phyloP scores from a whole-genome alignment of 176 grass and related monocot species.

The Chrysopogon serrulatus region DNA sequence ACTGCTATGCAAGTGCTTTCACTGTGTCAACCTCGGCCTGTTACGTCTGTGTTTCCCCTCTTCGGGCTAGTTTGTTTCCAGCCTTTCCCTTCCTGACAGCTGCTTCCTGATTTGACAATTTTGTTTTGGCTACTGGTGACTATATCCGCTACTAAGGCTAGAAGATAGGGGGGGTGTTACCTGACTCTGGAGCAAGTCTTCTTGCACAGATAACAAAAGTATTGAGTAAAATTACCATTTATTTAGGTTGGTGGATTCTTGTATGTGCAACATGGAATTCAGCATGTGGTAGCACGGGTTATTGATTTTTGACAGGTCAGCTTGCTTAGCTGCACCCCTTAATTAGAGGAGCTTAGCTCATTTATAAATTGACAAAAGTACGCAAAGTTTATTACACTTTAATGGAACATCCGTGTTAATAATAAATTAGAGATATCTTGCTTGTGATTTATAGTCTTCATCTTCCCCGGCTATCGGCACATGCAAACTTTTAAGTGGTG shows the following conservation, averaged over 20 bases:
- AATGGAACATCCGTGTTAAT: not conserved
- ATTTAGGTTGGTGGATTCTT: not conserved
- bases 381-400: not conserved
- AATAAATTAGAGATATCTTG: not conserved
- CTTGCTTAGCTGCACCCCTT: not conserved
- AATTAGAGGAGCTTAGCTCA: not conserved
- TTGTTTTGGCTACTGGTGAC: conserved; percentile 1
- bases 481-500: not conserved
- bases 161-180: not conserved
- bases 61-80: conserved; percentile 3
- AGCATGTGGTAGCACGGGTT: not conserved
- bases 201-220: not conserved
- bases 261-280: not conserved
- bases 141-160: not conserved
- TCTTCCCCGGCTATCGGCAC: not conserved
- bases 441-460: not conserved
- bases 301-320: conserved; percentile 1
- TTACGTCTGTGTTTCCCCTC: conserved; percentile 15
- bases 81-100: not conserved
- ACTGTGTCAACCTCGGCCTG: conserved; percentile 23
- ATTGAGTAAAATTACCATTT: not conserved
- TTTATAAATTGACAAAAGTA: not conserved
- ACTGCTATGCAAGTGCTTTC: not conserved
- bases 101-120: conserved; percentile 34
- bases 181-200: not conserved